These are phyloP conservation scores for Apium graveolens DNA, from an alignment of 129 eudicot species.

Conservation along the genomic window DNA sequence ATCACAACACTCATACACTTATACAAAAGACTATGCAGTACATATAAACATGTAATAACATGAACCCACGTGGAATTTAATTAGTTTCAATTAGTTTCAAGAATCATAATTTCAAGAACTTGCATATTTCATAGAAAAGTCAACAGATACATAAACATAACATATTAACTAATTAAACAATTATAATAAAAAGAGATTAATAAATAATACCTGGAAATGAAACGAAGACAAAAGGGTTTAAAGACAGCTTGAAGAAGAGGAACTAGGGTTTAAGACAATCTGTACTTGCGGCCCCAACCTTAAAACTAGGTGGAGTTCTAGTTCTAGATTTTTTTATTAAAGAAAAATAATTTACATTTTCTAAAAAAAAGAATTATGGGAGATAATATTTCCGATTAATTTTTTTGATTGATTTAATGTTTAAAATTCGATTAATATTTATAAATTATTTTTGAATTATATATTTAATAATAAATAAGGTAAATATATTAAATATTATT, in stretches of 20 bases:
- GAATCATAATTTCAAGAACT: neutral
- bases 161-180: neutral
- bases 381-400: too few species aligned
- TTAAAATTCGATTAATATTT: too few species aligned
- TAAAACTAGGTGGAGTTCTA: too few species aligned
- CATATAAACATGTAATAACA: neutral
- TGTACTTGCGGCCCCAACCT: neutral
- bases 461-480: too few species aligned
- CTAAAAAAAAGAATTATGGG: too few species aligned
- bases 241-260: neutral
- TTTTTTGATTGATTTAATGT: too few species aligned
- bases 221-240: neutral
- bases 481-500: too few species aligned
- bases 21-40: neutral
- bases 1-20: neutral
- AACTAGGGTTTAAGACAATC: neutral
- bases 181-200: neutral
- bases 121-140: neutral
- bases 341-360: too few species aligned
- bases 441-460: too few species aligned
- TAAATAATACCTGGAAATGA: neutral
- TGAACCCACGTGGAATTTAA: neutral
- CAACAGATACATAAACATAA: neutral
- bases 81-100: neutral
- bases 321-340: too few species aligned